Evolutionary conservation across 2,329 filamentous ascomycete genomes (phyloP).

Genomic region (Cladobotryum protrusum): DNA sequence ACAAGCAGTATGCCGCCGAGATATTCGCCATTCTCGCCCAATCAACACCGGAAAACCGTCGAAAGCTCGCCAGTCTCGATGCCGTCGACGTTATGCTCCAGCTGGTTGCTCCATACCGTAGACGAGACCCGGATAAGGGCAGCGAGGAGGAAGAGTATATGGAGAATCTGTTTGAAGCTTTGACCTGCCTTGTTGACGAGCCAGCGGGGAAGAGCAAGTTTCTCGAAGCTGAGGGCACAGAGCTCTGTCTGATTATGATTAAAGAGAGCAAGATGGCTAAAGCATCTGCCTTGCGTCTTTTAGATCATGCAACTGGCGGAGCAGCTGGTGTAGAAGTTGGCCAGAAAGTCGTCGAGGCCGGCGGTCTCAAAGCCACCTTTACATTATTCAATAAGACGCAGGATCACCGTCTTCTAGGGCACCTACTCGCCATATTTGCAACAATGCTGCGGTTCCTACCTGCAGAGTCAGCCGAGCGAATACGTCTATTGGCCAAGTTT

Average conservation of each 20-base stretch:
- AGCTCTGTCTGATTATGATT: conserved; percentile 87
- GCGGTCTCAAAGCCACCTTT: conserved; percentile 79
- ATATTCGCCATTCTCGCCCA: conserved; percentile 85
- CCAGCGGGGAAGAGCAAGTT: conserved; percentile 71
- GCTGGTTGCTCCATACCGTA: conserved; percentile 76
- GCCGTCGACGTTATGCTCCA: conserved; percentile 77
- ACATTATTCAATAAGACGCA: conserved; percentile 80
- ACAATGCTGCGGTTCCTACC: conserved; percentile 76
- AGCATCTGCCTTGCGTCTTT: conserved; percentile 65
- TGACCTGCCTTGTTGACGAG: conserved; percentile 77
- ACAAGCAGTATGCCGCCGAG: conserved; percentile 93
- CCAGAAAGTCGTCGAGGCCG: conserved; percentile 70
- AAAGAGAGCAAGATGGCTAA: conserved; percentile 83
- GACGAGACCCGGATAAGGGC: conserved; percentile 77
- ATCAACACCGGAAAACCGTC: conserved; percentile 60
- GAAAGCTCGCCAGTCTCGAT: conserved; percentile 57
- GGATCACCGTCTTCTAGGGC: conserved; percentile 65
- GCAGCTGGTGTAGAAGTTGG: conserved; percentile 56
- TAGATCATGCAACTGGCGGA: conserved; percentile 70
- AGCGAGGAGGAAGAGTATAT: conserved; percentile 91
- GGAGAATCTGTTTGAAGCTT: conserved; percentile 83
- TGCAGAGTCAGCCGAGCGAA: conserved; percentile 68
- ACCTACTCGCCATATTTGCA: conserved; percentile 78
- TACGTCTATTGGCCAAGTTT: conserved; percentile 86
- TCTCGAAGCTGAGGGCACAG: conserved; percentile 82